These are phyloP conservation scores for Symbiodinium natans DNA, from an alignment of 73 alveolate genomes.

Conservation along the genomic window DNA sequence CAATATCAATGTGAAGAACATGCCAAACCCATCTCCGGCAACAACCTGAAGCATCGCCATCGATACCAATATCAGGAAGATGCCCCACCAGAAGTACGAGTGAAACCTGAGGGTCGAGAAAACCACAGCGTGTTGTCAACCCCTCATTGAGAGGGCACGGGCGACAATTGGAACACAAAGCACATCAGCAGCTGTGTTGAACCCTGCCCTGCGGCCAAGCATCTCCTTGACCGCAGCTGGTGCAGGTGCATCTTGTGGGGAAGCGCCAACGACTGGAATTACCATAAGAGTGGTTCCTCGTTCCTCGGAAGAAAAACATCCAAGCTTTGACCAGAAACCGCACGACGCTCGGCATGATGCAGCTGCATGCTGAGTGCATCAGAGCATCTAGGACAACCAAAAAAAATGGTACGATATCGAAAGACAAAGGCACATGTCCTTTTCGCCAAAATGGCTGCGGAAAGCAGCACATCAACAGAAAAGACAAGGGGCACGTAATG, in stretches of 20 bases:
- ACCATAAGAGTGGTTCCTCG: slow-evolving; percentile 26
- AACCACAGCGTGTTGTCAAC: not conserved
- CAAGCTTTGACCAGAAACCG: too few relatives aligned
- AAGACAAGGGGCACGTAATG: too few relatives aligned
- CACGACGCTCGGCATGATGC: too few relatives aligned
- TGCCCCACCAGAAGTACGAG: slow-evolving; percentile 80
- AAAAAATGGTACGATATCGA: slow-evolving; percentile 9
- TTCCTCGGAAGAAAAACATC: too few relatives aligned
- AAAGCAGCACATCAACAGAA: not conserved
- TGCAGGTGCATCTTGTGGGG: slow-evolving; percentile 87
- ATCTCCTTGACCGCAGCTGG: slow-evolving; percentile 88
- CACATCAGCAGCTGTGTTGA: too few relatives aligned
- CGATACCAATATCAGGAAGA: slow-evolving; percentile 27
- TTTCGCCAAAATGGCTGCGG: slow-evolving; percentile 11
- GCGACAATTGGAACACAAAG: too few relatives aligned
- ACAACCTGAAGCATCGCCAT: slow-evolving; percentile 53
- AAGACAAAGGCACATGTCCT: not conserved
- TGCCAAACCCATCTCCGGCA: slow-evolving; percentile 88
- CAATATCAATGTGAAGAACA: slow-evolving; percentile 77
- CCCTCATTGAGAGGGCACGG: not conserved
- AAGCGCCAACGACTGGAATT: slow-evolving; percentile 16
- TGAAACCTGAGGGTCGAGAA: slow-evolving; percentile 26
- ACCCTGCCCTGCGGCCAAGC: too few relatives aligned
- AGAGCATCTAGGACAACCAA: not conserved
- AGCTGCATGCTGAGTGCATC: not conserved